Conservation (phyloP, 2,329 filamentous ascomycete species). For the Boeremia lycopersici region DNA sequence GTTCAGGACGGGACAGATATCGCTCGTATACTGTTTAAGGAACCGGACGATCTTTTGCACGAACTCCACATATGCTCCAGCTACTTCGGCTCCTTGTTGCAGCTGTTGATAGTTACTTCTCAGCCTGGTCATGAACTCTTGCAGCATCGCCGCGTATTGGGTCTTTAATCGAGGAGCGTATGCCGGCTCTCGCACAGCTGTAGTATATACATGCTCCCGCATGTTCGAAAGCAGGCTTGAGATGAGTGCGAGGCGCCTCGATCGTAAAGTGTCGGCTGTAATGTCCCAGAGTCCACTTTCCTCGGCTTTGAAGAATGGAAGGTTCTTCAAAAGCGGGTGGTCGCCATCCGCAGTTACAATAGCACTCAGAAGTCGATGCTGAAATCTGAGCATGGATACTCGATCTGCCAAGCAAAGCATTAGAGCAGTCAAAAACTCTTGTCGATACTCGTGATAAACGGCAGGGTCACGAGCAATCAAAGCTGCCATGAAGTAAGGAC, state of each 20-base stretch:
- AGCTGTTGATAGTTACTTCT: constrained; percentile 65
- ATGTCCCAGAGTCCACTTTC: constrained; percentile 53
- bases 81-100: constrained; percentile 45
- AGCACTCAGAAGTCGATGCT: constrained; percentile 61
- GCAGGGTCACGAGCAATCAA: constrained; percentile 48
- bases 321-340: constrained; percentile 60
- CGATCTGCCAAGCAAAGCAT: constrained; percentile 63
- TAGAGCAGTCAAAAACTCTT: constrained; percentile 60
- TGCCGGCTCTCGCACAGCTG: constrained; percentile 37
- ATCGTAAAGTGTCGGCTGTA: constrained; percentile 58
- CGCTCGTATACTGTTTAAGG: constrained; percentile 65
- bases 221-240: constrained; percentile 65
- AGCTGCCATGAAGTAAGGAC: constrained; percentile 52
- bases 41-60: constrained; percentile 65
- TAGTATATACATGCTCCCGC: constrained; percentile 55
- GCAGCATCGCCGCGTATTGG: constrained; percentile 59
- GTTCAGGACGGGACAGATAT: constrained; percentile 61
- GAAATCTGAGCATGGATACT: constrained; percentile 65
- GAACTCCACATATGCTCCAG: constrained; percentile 65
- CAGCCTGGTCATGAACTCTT: constrained; percentile 65
- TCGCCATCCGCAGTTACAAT: constrained; percentile 56
- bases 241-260: constrained; percentile 61
- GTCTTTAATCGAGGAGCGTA: constrained; percentile 47
- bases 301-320: constrained; percentile 59
- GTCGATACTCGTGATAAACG: constrained; percentile 54